Percentiles rank a stretch among this genome's conserved stretches.
These are phyloP conservation scores for Mycosphaerella sp. DNA, from an alignment of 2,329 filamentous ascomycete genomes.

Conservation along the genomic window DNA sequence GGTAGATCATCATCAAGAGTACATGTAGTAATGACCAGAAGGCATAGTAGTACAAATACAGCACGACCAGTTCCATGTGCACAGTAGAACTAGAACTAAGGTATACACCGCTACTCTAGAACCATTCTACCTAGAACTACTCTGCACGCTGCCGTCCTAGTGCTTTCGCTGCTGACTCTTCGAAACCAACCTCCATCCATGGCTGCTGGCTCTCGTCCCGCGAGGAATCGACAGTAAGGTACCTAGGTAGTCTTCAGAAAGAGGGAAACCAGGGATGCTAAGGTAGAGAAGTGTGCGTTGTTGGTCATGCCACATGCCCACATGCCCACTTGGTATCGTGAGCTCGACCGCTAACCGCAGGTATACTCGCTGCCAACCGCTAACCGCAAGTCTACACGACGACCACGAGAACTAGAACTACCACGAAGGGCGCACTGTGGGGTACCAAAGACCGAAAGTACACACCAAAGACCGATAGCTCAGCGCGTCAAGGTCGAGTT, in stretches of 20 bases:
- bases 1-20: background rate
- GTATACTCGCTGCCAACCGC: constrained; percentile 1
- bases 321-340: no score
- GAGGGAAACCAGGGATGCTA: background rate
- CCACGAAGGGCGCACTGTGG: constrained; percentile 1
- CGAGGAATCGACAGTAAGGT: no score
- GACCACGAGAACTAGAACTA: background rate
- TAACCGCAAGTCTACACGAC: constrained; percentile 7
- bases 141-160: background rate
- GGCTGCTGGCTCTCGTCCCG: no score
- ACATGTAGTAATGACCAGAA: no score
- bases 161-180: background rate
- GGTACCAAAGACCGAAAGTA: no score
- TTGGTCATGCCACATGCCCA: background rate
- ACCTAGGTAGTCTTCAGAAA: no score
- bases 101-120: no score
- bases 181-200: background rate
- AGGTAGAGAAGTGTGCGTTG: background rate
- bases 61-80: no score
- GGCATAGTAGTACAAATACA: no score
- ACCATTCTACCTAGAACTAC: no score
- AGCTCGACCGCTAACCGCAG: constrained; percentile 7
- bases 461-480: background rate
- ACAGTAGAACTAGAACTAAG: no score
- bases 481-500: background rate